These are phyloP conservation scores for Pseudomicrostroma phylloplanum DNA, from an alignment of 1,284 basidiomycete genomes.

Conservation along the genomic window DNA sequence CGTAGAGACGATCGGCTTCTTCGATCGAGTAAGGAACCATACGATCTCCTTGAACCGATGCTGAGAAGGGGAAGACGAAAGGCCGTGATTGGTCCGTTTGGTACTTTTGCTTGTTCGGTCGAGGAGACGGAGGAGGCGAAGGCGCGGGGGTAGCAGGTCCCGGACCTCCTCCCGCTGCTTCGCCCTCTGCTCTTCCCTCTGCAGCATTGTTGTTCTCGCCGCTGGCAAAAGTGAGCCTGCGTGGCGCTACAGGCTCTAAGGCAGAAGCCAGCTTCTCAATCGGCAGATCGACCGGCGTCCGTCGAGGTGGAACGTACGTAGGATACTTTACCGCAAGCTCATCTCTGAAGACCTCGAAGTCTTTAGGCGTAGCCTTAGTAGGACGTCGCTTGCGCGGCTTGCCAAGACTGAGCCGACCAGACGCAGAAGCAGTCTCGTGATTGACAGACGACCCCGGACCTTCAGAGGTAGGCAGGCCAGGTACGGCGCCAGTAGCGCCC, in stretches of 20 bases:
- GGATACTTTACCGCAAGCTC: conserved; percentile 47
- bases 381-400: conserved; percentile 1
- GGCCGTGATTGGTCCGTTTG: conserved; percentile 93
- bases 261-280: conserved; percentile 46
- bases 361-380: conserved; percentile 40
- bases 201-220: conserved; percentile 65
- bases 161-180: conserved; percentile 56
- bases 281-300: conserved; percentile 47
- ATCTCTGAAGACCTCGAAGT: conserved; percentile 42
- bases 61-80: conserved; percentile 89
- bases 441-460: not conserved
- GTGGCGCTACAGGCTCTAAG: conserved; percentile 34
- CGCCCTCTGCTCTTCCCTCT: conserved; percentile 74
- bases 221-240: conserved; percentile 25
- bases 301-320: conserved; percentile 54
- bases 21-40: conserved; percentile 89
- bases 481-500: not conserved
- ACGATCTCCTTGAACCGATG: conserved; percentile 50
- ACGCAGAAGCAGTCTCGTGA: not conserved
- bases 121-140: conserved; percentile 73
- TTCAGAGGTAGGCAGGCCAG: not conserved
- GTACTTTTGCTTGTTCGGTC: conserved; percentile 96
- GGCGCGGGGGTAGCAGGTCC: conserved; percentile 63
- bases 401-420: not conserved
- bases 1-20: conserved; percentile 86